Conservation (phyloP, 2,329 filamentous ascomycete genomes). For the Aspergillus sp. region DNA sequence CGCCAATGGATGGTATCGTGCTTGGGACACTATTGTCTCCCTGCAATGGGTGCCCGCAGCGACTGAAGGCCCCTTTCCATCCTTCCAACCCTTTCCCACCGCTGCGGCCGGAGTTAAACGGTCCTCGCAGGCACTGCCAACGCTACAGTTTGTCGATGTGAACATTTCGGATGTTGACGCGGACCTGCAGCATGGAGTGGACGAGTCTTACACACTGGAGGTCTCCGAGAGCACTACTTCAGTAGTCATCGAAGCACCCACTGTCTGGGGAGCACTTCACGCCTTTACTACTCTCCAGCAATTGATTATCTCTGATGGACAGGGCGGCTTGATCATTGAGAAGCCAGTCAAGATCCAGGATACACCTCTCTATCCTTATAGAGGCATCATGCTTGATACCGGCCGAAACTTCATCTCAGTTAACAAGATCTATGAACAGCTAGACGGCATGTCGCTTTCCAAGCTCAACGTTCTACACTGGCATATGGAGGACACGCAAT, state of each 20-base stretch:
- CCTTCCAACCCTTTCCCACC: slow-evolving; percentile 55
- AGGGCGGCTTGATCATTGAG: slow-evolving; percentile 51
- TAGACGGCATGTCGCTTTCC: slow-evolving; percentile 57
- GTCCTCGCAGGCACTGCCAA: slow-evolving; percentile 32
- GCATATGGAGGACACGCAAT: slow-evolving; percentile 59
- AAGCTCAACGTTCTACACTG: slow-evolving; percentile 62
- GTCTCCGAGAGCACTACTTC: slow-evolving; percentile 42
- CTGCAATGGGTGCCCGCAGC: slow-evolving; percentile 59
- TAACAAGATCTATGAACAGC: slow-evolving; percentile 55
- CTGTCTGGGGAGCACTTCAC: slow-evolving; percentile 57
- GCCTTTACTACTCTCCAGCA: slow-evolving; percentile 60
- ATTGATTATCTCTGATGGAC: slow-evolving; percentile 52
- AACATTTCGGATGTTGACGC: slow-evolving; percentile 49
- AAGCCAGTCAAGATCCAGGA: slow-evolving; percentile 56
- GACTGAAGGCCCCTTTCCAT: slow-evolving; percentile 53
- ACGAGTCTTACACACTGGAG: slow-evolving; percentile 58
- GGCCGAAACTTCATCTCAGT: slow-evolving; percentile 58
- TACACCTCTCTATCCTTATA: slow-evolving; percentile 54
- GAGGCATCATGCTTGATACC: slow-evolving; percentile 58
- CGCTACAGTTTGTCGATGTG: slow-evolving; percentile 49
- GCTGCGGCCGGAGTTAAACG: slow-evolving; percentile 23
- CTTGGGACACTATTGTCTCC: slow-evolving; percentile 49
- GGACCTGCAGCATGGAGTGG: slow-evolving; percentile 57
- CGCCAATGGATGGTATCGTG: slow-evolving; percentile 54
- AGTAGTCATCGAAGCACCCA: slow-evolving; percentile 52